These are phyloP conservation scores for Tricholoma terreum DNA, from an alignment of 768 basidiomycete genomes.

Conservation along the genomic window DNA sequence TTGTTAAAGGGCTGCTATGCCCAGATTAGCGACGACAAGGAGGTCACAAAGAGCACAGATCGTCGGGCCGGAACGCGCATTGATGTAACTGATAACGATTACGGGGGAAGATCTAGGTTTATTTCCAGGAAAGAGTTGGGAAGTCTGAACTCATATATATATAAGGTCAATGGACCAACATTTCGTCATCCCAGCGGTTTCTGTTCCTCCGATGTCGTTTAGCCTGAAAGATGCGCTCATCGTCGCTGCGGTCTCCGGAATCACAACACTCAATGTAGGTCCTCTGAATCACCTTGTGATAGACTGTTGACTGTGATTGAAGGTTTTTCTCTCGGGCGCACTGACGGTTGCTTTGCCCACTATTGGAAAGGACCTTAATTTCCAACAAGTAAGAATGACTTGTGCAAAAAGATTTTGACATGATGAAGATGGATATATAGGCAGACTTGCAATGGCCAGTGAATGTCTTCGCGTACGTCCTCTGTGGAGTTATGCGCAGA, in stretches of 20 bases:
- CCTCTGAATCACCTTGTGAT: background rate
- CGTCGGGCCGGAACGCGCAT: too few species aligned
- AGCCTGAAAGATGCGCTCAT: background rate
- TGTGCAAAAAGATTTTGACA: background rate
- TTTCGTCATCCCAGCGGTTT: slow-evolving; percentile 44
- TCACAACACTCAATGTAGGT: background rate
- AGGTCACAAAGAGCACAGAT: background rate
- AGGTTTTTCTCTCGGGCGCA: background rate
- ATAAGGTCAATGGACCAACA: slow-evolving; percentile 12
- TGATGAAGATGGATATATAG: background rate
- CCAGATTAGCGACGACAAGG: background rate
- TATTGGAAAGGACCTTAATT: background rate
- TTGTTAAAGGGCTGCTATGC: background rate
- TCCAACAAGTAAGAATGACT: background rate
- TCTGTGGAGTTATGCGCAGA: background rate
- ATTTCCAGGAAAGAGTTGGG: too few species aligned
- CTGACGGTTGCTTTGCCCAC: background rate
- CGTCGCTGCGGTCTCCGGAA: background rate
- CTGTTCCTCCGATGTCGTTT: slow-evolving; percentile 26
- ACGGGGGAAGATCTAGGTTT: background rate
- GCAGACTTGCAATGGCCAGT: slow-evolving; percentile 1
- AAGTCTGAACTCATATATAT: background rate
- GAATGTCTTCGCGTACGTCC: background rate
- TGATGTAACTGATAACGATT: background rate
- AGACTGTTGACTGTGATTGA: background rate